phyloP scores from a whole-genome alignment of 352 stramenopile genomes.

The Plasmopara muralis region DNA sequence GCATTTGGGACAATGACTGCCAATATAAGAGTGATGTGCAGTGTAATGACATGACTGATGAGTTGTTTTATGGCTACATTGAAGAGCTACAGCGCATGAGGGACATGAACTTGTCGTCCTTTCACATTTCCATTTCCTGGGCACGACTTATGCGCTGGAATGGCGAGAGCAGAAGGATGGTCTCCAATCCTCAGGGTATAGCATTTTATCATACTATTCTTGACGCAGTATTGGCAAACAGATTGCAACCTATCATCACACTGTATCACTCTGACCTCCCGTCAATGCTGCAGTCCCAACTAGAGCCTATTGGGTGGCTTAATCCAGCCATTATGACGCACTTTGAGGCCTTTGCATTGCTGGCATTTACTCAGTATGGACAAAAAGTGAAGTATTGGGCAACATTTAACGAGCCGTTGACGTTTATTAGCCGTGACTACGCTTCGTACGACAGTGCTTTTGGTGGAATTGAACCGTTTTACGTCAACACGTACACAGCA shows the following conservation, averaged over 20 bases:
- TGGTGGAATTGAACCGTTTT: constrained; percentile 22
- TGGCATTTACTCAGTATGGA: constrained; percentile 90
- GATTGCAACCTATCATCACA: constrained; percentile 87
- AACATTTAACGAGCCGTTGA: constrained; percentile 94
- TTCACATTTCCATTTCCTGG: constrained; percentile 53
- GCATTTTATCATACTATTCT: constrained; percentile 81
- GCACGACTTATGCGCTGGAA: constrained; percentile 31
- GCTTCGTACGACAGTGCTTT: constrained; percentile 50
- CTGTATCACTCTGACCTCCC: constrained; percentile 96
- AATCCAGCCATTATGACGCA: constrained; percentile 45
- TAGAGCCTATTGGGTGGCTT: constrained; percentile 63
- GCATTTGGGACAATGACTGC: constrained; percentile 27
- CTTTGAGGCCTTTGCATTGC: constrained; percentile 84
- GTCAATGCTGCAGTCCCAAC: constrained; percentile 69
- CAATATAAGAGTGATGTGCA: constrained; percentile 19
- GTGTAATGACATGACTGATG: constrained; percentile 33
- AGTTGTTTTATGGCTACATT: constrained; percentile 81
- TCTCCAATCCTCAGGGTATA: constrained; percentile 17
- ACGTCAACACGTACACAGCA: constrained; percentile 41
- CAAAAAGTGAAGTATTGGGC: constrained; percentile 90
- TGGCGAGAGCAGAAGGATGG: constrained; percentile 11
- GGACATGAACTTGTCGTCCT: constrained; percentile 78
- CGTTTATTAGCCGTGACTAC: constrained; percentile 83
- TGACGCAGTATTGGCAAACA: constrained; percentile 54
- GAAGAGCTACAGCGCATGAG: constrained; percentile 86